A percentile compares a stretch with the other conserved stretches of the same genome.
Conservation (phyloP, 2,329 filamentous ascomycete species). For the Talaromyces piceae region DNA sequence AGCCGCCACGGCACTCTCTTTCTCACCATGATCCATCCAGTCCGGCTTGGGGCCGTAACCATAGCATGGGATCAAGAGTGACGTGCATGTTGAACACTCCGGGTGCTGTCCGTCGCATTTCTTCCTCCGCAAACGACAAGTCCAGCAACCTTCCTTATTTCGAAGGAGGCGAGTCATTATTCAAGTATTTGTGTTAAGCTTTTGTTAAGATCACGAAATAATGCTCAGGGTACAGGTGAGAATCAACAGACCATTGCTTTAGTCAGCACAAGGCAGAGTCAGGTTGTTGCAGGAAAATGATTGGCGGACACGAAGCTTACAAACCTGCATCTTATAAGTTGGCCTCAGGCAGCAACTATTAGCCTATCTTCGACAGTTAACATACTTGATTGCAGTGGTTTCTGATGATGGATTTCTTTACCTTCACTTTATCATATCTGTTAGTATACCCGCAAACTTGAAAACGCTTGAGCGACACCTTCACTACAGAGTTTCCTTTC, state of each 20-base stretch:
- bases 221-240: not conserved
- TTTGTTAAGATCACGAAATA: not conserved
- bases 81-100: constrained; percentile 53
- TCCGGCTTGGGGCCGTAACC: constrained; percentile 19
- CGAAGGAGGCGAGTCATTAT: not conserved
- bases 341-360: not conserved
- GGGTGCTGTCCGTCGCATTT: constrained; percentile 63
- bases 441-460: too few species aligned
- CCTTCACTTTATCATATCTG: too few species aligned
- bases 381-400: too few species aligned
- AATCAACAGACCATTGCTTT: not conserved
- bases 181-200: not conserved
- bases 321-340: not conserved
- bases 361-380: too few species aligned
- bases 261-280: not conserved
- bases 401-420: too few species aligned
- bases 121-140: constrained; percentile 60
- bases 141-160: constrained; percentile 49
- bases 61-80: constrained; percentile 16
- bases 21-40: constrained; percentile 18
- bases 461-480: too few species aligned
- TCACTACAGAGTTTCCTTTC: too few species aligned
- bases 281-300: not conserved
- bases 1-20: not conserved
- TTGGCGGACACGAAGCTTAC: not conserved